phyloP scores from a whole-genome alignment of 306 rosid genomes.

The Lagenaria siceraria region DNA sequence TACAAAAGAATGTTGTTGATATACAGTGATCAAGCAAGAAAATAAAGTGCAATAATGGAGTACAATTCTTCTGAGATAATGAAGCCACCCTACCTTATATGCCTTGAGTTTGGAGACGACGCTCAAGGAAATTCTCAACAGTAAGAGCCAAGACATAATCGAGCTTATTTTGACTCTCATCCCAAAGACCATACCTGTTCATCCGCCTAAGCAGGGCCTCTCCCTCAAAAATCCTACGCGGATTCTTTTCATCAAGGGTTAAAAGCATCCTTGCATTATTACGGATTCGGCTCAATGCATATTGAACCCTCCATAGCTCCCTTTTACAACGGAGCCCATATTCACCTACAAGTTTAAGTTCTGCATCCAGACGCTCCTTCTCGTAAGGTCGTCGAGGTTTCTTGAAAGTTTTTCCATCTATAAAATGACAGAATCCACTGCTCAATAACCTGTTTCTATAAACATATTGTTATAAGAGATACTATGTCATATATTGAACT shows the following conservation, averaged over 20 bases:
- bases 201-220: conserved; percentile 39
- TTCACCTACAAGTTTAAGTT: conserved; percentile 34
- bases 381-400: conserved; percentile 40
- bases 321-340: conserved; percentile 37
- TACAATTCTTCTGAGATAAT: too few relatives aligned
- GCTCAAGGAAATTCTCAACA: conserved; percentile 36
- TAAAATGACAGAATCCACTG: not conserved
- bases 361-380: conserved; percentile 40
- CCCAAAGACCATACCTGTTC: conserved; percentile 35
- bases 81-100: conserved; percentile 16
- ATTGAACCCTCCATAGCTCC: conserved; percentile 38
- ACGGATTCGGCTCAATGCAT: conserved; percentile 28
- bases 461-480: not conserved
- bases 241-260: conserved; percentile 35
- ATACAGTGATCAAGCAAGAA: not conserved
- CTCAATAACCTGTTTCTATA: not conserved
- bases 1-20: not conserved
- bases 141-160: conserved; percentile 36
- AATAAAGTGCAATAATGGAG: not conserved
- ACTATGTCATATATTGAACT: not conserved
- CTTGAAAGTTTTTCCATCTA: conserved; percentile 42
- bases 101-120: conserved; percentile 30
- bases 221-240: conserved; percentile 32
- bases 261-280: conserved; percentile 32
- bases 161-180: conserved; percentile 41